Evolutionary conservation across 805 yeast species (phyloP), one percentile per base, ranked within the genome.

Genomic region (Ogataea wickerhamii): DNA sequence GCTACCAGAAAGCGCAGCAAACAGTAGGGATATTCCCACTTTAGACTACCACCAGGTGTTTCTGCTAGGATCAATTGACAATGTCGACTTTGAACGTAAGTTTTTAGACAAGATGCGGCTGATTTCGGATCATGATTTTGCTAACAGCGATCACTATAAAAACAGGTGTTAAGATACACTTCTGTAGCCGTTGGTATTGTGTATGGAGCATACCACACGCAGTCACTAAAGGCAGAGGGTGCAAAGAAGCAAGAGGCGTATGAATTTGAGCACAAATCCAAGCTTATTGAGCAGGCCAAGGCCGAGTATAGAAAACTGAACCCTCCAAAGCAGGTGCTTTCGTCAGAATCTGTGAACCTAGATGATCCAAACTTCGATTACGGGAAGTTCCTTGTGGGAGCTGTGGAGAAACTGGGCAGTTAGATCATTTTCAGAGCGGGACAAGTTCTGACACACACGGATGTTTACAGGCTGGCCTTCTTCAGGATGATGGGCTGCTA

Each of bases 301-400:
- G 83, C 82, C 37, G 89, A 86, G 69, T 91, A 74, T 68, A 88
- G 87, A 52, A 82, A 77, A 65, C 67, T 78, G 56, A 59, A 68
- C 52, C 64, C 68, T 40, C 67, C 72, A 44, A 69, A 70, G 51
- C 62, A 62, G 37, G 63, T 61, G 26, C 71, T 71, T 41, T 53
- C 66, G 21, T 52, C 69, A 34, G 64, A 71, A n/a, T 74, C 76
- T 37, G 62, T 81, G 51, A 75, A 89, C 68, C 73, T 88, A 61
- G 91, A 87, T 56, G 95, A 88, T 67, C 93, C 95, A 50, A 83
- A 88, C 69, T 76, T 87, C 64, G 98, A 89, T 63, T 75, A 84
- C 55, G 96, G 78, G 38, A 68, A 70, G 48, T 83, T 78, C 34
- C 76, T 83, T 54, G 72, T 81, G 59, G 70, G 78, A 35, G 78